These are phyloP conservation scores for Margaritispora aquatica DNA, from an alignment of 495 filamentous ascomycete species.

Conservation along the genomic window DNA sequence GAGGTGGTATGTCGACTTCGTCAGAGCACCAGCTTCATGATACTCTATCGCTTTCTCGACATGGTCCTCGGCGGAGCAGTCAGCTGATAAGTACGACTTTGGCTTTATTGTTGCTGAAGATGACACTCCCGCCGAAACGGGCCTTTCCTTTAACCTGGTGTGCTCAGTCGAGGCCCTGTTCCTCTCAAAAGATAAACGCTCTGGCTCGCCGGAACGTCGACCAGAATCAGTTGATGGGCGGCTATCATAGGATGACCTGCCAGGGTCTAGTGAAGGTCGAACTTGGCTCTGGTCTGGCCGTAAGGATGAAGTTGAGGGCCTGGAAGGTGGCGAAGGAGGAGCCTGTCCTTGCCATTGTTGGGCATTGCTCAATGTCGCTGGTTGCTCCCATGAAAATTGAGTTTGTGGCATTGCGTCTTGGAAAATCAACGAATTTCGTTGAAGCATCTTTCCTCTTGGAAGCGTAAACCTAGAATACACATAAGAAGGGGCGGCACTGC, in stretches of 20 bases:
- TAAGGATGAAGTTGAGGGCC: constrained; percentile 27
- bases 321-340: constrained; percentile 46
- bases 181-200: constrained; percentile 32
- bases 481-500: constrained; percentile 60
- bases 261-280: constrained; percentile 20
- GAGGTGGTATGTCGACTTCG: constrained; percentile 92
- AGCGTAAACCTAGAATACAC: constrained; percentile 78
- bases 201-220: constrained; percentile 21
- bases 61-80: constrained; percentile 68
- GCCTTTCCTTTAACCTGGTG: constrained; percentile 28
- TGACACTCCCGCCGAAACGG: constrained; percentile 57
- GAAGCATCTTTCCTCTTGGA: constrained; percentile 71
- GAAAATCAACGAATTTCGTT: constrained; percentile 62
- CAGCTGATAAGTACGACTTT: constrained; percentile 40
- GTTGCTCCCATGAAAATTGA: constrained; percentile 34
- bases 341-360: constrained; percentile 33
- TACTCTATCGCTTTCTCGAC: constrained; percentile 79
- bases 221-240: constrained; percentile 34
- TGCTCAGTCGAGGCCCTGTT: constrained; percentile 33
- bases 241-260: neutral
- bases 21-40: constrained; percentile 78
- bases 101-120: constrained; percentile 59
- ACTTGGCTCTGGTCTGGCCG: constrained; percentile 30
- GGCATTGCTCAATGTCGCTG: constrained; percentile 50
- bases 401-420: constrained; percentile 38